Base-by-base conservation (phyloP, 2,329 filamentous ascomycete species). In the Paramyrothecium roridum region DNA sequence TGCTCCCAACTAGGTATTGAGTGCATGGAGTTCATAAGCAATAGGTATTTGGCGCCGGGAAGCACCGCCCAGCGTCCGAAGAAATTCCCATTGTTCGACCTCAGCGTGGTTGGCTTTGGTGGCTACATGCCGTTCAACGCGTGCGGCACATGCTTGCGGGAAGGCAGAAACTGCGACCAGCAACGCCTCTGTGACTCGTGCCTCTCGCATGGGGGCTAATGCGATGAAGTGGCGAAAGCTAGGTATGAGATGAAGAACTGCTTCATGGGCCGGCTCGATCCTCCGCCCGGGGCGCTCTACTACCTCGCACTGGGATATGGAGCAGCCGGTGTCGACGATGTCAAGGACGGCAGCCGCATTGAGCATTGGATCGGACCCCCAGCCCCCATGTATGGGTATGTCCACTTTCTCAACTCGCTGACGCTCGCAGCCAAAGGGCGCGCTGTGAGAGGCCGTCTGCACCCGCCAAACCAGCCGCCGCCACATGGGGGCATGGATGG, bases 101-200 rank as follows among this genome's bases (percentile, higher is more conserved):
- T 73, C 50, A 64, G 65, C 55, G 58, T 60, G 3, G 66, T 73
- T 11, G 70, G 70, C 48, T 67, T 70, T 48, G 70, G 70, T 6
- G 55, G 57, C 22, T 61, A 59, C 20, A 53, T 63, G 53, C 56
- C 66, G 12, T 72, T 66, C 54, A 43, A 56, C 12, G 54, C 56
- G 0, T 73, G 69, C 54, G 10, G 33, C 1, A 55, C 55, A 17
- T 73, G 70, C 57, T 16, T 51, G 3, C 40, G 53, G 1, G 60
- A 46, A 8, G 57, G 57, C 3, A 49, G 63, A 2, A 61, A 64
- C 52, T 75, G 73, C 55, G 73, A 75, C 50, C 66, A 68, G 2
- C 70, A 71, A 53, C 65, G 71, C 20, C 73, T 73, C 1, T 75
- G 73, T 54, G 69, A 74, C 52, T 69, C 65, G 3, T 75, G 73